phyloP scores from a whole-genome alignment of 2,329 filamentous ascomycete genomes.

The Paecilomyces niveus region DNA sequence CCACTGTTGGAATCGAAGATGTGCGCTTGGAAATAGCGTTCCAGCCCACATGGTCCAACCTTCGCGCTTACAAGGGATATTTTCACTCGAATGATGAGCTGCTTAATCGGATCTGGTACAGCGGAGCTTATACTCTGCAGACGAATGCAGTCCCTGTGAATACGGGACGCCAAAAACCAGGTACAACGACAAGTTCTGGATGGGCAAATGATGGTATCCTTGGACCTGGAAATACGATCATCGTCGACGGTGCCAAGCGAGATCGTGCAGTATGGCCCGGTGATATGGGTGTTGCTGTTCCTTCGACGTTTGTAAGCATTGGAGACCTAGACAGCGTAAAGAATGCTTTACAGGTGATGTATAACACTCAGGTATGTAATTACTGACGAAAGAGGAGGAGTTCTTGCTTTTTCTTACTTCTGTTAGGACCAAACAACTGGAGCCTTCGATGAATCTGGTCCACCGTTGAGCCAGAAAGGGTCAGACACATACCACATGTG shows the following conservation, averaged over 20 bases:
- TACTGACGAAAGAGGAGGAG: background rate
- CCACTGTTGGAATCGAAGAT: slow-evolving; percentile 27
- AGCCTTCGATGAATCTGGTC: slow-evolving; percentile 28
- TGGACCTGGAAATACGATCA: slow-evolving; percentile 34
- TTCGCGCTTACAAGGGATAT: slow-evolving; percentile 47
- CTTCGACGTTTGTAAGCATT: slow-evolving; percentile 35
- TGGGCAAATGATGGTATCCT: slow-evolving; percentile 36
- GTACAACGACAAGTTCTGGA: slow-evolving; percentile 15
- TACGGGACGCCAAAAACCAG: slow-evolving; percentile 29
- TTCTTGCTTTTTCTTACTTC: slow-evolving; percentile 1
- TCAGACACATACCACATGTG: slow-evolving; percentile 40
- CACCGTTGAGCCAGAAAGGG: slow-evolving; percentile 24
- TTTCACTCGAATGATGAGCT: slow-evolving; percentile 46
- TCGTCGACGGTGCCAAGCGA: slow-evolving; percentile 38
- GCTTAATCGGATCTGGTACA: slow-evolving; percentile 53
- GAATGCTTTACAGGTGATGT: slow-evolving; percentile 43
- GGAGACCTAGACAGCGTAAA: slow-evolving; percentile 41
- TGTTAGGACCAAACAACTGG: slow-evolving; percentile 20
- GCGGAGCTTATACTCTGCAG: slow-evolving; percentile 48
- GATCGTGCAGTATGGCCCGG: slow-evolving; percentile 41
- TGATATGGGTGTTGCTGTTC: slow-evolving; percentile 46
- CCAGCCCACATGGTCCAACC: slow-evolving; percentile 46
- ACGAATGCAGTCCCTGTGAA: slow-evolving; percentile 33
- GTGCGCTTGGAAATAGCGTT: slow-evolving; percentile 41
- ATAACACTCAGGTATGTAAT: slow-evolving; percentile 31